Percentiles rank a stretch among this genome's conserved stretches.
Conservation (phyloP, 1,139 yeast species). For the Sugiyamaella grinbergsii region DNA sequence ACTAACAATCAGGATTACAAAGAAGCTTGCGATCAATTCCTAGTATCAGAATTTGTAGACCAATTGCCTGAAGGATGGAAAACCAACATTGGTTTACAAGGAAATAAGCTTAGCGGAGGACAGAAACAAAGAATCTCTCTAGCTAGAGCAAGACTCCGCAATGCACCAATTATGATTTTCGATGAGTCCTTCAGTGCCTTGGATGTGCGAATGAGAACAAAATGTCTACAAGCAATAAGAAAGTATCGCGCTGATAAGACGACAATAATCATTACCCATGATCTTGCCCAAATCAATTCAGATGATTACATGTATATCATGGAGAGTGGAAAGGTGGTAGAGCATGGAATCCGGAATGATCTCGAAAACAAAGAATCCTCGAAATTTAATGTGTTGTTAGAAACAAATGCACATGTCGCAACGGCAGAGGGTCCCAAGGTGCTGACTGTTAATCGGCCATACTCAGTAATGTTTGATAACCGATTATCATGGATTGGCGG, state of each 20-base stretch:
- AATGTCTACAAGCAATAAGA: conserved; percentile 47
- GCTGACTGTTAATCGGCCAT: not conserved
- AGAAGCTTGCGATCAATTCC: conserved; percentile 24
- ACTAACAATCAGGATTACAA: conserved; percentile 8
- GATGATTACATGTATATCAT: conserved; percentile 60
- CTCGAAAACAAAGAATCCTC: conserved; percentile 34
- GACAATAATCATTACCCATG: conserved; percentile 82
- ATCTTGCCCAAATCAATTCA: conserved; percentile 55
- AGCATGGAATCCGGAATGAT: conserved; percentile 47
- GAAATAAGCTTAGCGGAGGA: conserved; percentile 78
- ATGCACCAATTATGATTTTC: conserved; percentile 71
- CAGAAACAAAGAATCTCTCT: conserved; percentile 80
- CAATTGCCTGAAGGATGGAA: conserved; percentile 57
- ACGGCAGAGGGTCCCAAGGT: not conserved
- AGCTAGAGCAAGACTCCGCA: conserved; percentile 75
- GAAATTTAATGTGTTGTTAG: conserved; percentile 3
- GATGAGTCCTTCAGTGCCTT: conserved; percentile 89
- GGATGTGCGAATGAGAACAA: conserved; percentile 54
- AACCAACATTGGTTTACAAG: conserved; percentile 52
- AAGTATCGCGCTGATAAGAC: conserved; percentile 68
- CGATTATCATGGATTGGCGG: conserved; percentile 1
- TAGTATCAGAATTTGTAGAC: conserved; percentile 46
- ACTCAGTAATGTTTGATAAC: not conserved
- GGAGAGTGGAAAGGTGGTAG: conserved; percentile 57
- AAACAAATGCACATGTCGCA: not conserved